Evolutionary conservation across 192 early-diverging fungal species (phyloP), one percentile per base, ranked within the genome.

Genomic region (Coemansia sp.): DNA sequence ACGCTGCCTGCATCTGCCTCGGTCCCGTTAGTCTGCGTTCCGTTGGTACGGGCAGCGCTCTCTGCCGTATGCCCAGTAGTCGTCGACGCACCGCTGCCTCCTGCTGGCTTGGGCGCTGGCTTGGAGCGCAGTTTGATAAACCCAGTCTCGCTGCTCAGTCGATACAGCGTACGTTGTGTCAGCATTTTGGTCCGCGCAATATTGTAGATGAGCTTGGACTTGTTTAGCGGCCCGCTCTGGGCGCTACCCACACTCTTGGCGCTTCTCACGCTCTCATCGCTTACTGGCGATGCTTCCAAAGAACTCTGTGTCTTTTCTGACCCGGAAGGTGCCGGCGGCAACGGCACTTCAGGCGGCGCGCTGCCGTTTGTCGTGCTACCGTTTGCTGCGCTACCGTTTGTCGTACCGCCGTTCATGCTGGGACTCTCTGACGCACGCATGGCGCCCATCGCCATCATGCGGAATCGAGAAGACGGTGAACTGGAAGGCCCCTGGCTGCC

Each of bases 181-280:
- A 80, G 57, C 47, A 80, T 74, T 45, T 80, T 74, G 52, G 72
- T 71, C 6, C 65, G 64, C 16, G 77, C 77, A 56, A 80, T 80
- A 51, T 80, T 68, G 65, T 80, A 80, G 26, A 80, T 64, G 35
- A 65, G 49, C 62, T 80, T 80, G 38, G 71, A 68, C 56, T 61
- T 64, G 38, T 51, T 20, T 19, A 64, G 41, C 6, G 66, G 59
- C 23, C 43, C 38, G 18, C 51, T 41, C 4, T 45, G 58, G 16
- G 19, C 48, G 22, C 52, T 37, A 23, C 26, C 53, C 52, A 41
- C 37, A 39, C 59, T 67, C 50, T 53, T 39, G 23, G 27, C 66
- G 59, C 23, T 47, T 35, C 32, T 35, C 32, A 35, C 37, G 51
- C 59, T 67, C 50, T 53, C 54, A 18, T 38, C 66, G 64, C 23